phyloP scores from a whole-genome alignment of 225 moss, liverwort and hornwort genomes.

The Pleurozium schreberi region DNA sequence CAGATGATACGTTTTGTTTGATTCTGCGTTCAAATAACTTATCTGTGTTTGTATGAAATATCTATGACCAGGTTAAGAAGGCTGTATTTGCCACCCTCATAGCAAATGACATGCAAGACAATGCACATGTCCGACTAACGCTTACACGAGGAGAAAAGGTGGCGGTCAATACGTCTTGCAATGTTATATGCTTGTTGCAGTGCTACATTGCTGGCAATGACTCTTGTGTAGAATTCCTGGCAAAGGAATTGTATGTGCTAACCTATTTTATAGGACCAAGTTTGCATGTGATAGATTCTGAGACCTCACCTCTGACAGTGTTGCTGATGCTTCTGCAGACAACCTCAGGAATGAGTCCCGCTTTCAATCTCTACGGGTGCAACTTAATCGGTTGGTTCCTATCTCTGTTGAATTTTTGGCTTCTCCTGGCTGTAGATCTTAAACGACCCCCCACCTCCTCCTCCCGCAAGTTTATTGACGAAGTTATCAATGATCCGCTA shows the following conservation, averaged over 20 bases:
- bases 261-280: not conserved
- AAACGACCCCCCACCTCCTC: not conserved
- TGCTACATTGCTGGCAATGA: not conserved
- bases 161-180: not conserved
- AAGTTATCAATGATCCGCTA: not conserved
- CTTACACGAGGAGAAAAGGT: conserved; percentile 93
- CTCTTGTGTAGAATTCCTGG: not conserved
- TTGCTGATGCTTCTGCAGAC: conserved; percentile 42
- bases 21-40: not conserved
- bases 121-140: conserved; percentile 66
- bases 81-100: conserved; percentile 76
- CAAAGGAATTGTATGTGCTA: not conserved
- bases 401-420: not conserved
- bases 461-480: not conserved
- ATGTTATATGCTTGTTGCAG: not conserved
- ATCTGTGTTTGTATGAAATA: not conserved
- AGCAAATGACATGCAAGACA: conserved; percentile 76
- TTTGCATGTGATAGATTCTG: not conserved
- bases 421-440: not conserved
- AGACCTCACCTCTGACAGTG: not conserved
- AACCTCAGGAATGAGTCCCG: conserved; percentile 91
- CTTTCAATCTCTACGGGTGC: conserved; percentile 66
- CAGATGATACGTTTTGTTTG: not conserved
- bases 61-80: conserved; percentile 40
- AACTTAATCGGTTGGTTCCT: conserved; percentile 59